Evolutionary conservation across 75 land plant species (phyloP).

Genomic region (Cupressus sempervirens): DNA sequence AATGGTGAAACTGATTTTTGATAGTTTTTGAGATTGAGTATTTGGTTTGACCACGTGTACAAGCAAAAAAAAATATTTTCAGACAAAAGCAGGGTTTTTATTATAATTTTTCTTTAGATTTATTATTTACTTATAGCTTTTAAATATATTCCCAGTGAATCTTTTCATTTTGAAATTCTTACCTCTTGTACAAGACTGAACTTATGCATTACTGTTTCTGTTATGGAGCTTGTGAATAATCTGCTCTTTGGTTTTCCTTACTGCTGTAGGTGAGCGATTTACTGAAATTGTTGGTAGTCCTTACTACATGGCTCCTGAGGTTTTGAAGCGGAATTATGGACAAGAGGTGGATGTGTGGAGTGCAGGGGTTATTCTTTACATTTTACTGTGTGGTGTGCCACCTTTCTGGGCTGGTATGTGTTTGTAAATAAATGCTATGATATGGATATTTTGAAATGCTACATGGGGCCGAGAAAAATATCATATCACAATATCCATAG

Average conservation of each 20-base stretch:
- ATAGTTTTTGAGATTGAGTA: background rate
- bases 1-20: background rate
- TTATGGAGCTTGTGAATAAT: background rate
- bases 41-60: background rate
- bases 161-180: background rate
- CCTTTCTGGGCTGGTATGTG: slow-evolving; percentile 75
- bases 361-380: slow-evolving; percentile 79
- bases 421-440: background rate
- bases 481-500: too few species aligned
- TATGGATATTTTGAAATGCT: background rate
- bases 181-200: background rate
- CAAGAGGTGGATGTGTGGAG: slow-evolving; percentile 84
- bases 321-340: slow-evolving; percentile 69
- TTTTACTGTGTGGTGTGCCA: slow-evolving; percentile 76
- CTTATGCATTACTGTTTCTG: background rate
- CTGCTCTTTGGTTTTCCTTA: background rate
- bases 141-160: background rate
- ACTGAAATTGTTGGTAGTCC: slow-evolving; percentile 79
- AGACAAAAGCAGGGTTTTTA: background rate
- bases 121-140: too few species aligned
- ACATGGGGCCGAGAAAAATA: too few species aligned
- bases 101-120: background rate
- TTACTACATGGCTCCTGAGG: slow-evolving; percentile 86
- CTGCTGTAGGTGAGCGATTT: slow-evolving; percentile 54
- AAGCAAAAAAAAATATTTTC: background rate